Evolutionary conservation across 176 grass and related monocot genomes (phyloP).

Genomic region (Phragmites australis): DNA sequence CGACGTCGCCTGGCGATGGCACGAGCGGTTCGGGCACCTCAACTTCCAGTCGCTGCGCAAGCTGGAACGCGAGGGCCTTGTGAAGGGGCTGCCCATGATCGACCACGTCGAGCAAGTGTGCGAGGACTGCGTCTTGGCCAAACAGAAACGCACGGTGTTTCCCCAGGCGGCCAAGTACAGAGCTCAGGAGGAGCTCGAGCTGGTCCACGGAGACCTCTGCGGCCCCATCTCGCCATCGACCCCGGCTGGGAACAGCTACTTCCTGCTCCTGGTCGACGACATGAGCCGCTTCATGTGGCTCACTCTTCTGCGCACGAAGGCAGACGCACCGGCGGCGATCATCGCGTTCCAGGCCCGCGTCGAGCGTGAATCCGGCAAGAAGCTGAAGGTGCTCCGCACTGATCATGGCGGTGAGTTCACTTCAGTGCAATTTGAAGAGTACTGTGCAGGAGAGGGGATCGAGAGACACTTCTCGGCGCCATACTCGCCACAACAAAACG

Average conservation of each 20-base stretch:
- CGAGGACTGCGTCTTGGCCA: neutral
- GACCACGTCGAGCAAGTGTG: neutral
- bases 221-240: too few relatives aligned
- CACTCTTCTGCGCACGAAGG: neutral
- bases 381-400: neutral
- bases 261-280: too few relatives aligned
- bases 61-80: neutral
- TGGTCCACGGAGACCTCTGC: neutral
- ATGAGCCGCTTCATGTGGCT: neutral
- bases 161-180: neutral
- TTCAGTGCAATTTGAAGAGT: neutral
- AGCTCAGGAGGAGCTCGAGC: neutral
- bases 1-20: neutral
- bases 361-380: neutral
- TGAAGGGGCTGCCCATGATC: neutral
- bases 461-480: neutral
- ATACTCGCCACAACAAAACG: neutral
- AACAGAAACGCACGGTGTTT: neutral
- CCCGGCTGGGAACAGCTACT: too few relatives aligned
- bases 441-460: neutral
- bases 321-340: neutral
- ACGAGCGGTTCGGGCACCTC: neutral
- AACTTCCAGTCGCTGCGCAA: neutral
- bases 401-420: neutral
- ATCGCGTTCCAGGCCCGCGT: neutral